Base-by-base conservation (phyloP, 75 land plant species). In the Sequoiadendron giganteum region DNA sequence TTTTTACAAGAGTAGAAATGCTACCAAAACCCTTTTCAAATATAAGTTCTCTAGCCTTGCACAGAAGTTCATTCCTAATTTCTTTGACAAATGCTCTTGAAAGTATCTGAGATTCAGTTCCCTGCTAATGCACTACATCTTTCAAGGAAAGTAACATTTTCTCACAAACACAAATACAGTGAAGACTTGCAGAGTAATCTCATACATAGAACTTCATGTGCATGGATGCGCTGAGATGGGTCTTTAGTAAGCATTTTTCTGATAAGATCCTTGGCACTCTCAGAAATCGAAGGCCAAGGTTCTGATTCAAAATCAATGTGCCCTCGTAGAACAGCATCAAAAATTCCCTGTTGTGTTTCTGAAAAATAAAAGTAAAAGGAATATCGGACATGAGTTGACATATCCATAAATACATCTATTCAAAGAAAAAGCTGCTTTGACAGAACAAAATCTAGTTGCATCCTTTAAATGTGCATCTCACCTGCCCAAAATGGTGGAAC, bases 401-500 rank as follows among this genome's bases (percentile, higher is more conserved):
- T 25, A 47, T 47, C 3, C 77, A 75, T 32, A 10, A 34, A 3
- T 75, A 32, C 32, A 82, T 82, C 47, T 47, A 47, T 18, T 28
- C 47, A n/a, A 45, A 13, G n/a, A 21, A 10, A 45, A n/a, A 82
- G n/a, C 49, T 13, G 30, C 48, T 82, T 82, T 82, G 6, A 45
- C 1, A 45, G 32, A 47, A 42, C 7, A 1, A 47, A 0, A n/a
- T 9, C 54, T 25, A 42, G 45, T n/a, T 82, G 47, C 32, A 45
- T 0, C 15, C 52, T 49, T 45, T 47, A 10, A 3, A 82, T 3
- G 10, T 82, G 84, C n/a, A 4, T 82, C n/a, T 82, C 87, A 95
- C 97, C 97, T 88, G 98, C 95, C 97, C 97, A 95, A 87, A 92
- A 96, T 76, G 98, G 95, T 39, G 97, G 96, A 45, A 92, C 93